Conservation (phyloP, 305 asterid genomes). For the Caryopteris hybrid region DNA sequence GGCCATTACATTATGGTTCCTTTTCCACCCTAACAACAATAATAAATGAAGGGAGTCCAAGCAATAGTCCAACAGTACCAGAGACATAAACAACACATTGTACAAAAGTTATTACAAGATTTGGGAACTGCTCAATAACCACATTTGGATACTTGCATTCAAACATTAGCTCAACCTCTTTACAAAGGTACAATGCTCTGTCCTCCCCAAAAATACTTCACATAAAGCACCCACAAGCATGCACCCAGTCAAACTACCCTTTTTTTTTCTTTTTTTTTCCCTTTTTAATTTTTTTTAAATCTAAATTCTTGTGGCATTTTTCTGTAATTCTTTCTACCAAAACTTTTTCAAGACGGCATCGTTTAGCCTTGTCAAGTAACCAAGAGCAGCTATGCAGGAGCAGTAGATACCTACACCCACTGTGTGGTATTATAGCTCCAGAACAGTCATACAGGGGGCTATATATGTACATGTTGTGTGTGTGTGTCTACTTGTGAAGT, state of each 20-base stretch:
- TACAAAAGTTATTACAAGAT: slow-evolving; percentile 25
- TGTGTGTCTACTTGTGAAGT: no score
- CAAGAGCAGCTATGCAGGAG: slow-evolving; percentile 22
- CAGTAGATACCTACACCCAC: slow-evolving; percentile 16
- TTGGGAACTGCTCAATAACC: slow-evolving; percentile 36
- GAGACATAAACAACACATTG: slow-evolving; percentile 20
- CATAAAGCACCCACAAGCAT: slow-evolving; percentile 31
- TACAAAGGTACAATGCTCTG: slow-evolving; percentile 23
- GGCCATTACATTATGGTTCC: neutral
- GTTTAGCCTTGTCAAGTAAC: slow-evolving; percentile 38
- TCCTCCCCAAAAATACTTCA: slow-evolving; percentile 20
- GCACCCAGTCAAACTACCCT: slow-evolving; percentile 38
- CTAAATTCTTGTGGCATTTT: neutral
- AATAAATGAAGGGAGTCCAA: neutral
- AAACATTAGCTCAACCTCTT: slow-evolving; percentile 24
- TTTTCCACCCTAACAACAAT: neutral
- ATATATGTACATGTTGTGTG: neutral
- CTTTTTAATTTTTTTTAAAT: no score
- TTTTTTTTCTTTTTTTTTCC: neutral
- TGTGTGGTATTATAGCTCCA: slow-evolving; percentile 31
- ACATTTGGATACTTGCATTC: slow-evolving; percentile 31
- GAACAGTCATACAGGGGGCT: neutral
- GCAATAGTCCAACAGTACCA: slow-evolving; percentile 15
- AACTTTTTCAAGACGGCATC: slow-evolving; percentile 38
- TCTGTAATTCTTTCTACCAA: slow-evolving; percentile 13